Conservation (phyloP, 2,329 filamentous ascomycete genomes). For the Talaromyces marneffei region DNA sequence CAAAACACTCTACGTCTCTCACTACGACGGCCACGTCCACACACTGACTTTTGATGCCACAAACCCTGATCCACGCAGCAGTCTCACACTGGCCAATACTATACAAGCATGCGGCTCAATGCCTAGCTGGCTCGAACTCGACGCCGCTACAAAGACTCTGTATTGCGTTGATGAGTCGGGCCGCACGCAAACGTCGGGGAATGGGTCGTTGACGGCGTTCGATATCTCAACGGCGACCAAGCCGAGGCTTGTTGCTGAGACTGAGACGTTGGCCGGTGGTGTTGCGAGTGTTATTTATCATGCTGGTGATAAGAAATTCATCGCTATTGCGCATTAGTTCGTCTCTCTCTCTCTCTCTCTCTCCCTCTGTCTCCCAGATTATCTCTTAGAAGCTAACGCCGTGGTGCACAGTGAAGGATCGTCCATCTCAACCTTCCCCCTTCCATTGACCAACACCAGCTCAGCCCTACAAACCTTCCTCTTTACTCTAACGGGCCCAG, state of each 20-base stretch:
- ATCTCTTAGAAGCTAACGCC: background rate
- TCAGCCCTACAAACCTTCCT: conserved; percentile 35
- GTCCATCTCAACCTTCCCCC: conserved; percentile 28
- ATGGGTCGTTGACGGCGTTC: conserved; percentile 19
- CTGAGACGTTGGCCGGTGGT: conserved; percentile 24
- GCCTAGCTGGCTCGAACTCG: conserved; percentile 35
- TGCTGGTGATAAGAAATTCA: conserved; percentile 21
- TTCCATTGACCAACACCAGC: conserved; percentile 21
- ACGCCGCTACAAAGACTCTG: conserved; percentile 21
- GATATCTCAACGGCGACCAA: conserved; percentile 17
- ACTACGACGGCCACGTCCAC: conserved; percentile 34
- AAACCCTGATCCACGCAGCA: conserved; percentile 7
- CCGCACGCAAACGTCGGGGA: conserved; percentile 23
- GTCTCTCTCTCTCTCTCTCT: conserved; percentile 13
- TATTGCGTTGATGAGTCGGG: conserved; percentile 35
- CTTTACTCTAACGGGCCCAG: conserved; percentile 30
- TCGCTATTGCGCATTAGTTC: conserved; percentile 37
- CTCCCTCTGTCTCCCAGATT: too few relatives aligned
- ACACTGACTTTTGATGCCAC: conserved; percentile 22
- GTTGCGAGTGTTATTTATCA: conserved; percentile 32
- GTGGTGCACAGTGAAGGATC: conserved; percentile 25
- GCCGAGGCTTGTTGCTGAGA: conserved; percentile 15
- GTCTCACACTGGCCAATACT: conserved; percentile 21
- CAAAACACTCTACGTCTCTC: conserved; percentile 32
- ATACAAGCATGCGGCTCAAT: conserved; percentile 29